These are phyloP conservation scores for Coemansia sp. DNA, from an alignment of 192 early-diverging fungal genomes.

Conservation along the genomic window DNA sequence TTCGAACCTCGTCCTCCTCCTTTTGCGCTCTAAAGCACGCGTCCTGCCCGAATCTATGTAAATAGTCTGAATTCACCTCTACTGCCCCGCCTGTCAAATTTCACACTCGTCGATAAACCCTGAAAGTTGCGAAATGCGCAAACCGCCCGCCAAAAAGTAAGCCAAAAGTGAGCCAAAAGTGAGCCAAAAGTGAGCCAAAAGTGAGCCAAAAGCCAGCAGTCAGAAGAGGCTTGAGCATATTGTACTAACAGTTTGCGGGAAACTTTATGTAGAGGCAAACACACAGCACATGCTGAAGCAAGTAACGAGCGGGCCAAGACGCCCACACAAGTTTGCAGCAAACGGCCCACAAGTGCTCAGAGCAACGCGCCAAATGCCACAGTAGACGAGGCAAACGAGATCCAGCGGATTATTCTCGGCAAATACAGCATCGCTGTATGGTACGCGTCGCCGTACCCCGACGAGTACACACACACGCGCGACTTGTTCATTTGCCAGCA, in stretches of 20 bases:
- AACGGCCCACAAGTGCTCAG: not conserved
- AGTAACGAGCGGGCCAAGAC: not conserved
- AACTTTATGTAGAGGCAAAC: not conserved
- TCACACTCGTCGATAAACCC: too few species aligned
- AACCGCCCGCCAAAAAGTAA: conserved; percentile 25
- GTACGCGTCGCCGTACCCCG: conserved; percentile 94
- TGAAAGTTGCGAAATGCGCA: conserved; percentile 13
- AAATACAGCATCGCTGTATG: conserved; percentile 84
- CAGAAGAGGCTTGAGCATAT: not conserved
- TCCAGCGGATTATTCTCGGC: conserved; percentile 66
- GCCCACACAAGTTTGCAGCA: not conserved
- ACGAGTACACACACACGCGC: conserved; percentile 72
- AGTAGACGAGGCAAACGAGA: conserved; percentile 8
- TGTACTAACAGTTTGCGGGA: too few species aligned
- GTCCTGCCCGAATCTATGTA: not conserved
- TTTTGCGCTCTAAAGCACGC: not conserved
- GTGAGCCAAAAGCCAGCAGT: conserved; percentile 6
- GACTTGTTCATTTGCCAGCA: conserved; percentile 85
- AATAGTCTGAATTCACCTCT: not conserved
- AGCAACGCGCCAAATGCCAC: not conserved
- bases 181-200: conserved; percentile 10
- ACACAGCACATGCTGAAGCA: not conserved
- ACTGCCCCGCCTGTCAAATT: not conserved
- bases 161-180: conserved; percentile 16
- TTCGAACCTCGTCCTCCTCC: not conserved